A percentile compares a stretch with the other conserved stretches of the same genome.
These are phyloP conservation scores for Coniferiporia sulphurascens DNA, from an alignment of 1,284 basidiomycete genomes.

Conservation along the genomic window DNA sequence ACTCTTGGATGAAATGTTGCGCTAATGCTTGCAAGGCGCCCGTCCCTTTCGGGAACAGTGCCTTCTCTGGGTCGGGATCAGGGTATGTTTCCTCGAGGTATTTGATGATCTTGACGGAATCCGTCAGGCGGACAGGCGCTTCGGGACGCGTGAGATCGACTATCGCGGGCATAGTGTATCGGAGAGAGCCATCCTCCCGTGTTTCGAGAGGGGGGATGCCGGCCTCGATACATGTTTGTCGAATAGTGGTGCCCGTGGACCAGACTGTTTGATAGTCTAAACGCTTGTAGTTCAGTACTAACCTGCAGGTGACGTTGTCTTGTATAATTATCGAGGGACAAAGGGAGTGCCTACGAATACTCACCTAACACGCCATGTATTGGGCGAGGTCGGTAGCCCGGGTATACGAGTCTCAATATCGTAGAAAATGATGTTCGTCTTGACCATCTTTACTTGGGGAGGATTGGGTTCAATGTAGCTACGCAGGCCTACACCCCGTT, in stretches of 20 bases:
- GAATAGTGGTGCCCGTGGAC: background rate
- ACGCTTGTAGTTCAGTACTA: background rate
- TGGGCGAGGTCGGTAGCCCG: background rate
- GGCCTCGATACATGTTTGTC: background rate
- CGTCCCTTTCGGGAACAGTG: conserved; percentile 4
- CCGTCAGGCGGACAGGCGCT: conserved; percentile 1
- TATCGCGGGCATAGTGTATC: background rate
- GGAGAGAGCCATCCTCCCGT: background rate
- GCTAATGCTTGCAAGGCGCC: conserved; percentile 1
- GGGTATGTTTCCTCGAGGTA: conserved; percentile 10
- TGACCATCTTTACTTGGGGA: background rate
- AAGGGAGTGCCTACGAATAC: background rate
- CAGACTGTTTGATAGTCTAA: background rate
- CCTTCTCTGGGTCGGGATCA: background rate
- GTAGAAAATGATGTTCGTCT: conserved; percentile 5
- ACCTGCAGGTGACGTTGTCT: background rate
- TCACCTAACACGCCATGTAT: conserved; percentile 8
- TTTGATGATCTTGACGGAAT: conserved; percentile 5
- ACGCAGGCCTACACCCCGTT: too few relatives aligned
- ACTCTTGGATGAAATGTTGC: background rate
- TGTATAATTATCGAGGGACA: background rate
- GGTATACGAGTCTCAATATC: background rate
- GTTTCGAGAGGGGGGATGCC: background rate
- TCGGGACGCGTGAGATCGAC: conserved; percentile 2
- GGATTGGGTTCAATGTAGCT: too few relatives aligned